These are phyloP conservation scores for Fusarium newnesense DNA, from an alignment of 2,329 filamentous ascomycete genomes.

Conservation along the genomic window DNA sequence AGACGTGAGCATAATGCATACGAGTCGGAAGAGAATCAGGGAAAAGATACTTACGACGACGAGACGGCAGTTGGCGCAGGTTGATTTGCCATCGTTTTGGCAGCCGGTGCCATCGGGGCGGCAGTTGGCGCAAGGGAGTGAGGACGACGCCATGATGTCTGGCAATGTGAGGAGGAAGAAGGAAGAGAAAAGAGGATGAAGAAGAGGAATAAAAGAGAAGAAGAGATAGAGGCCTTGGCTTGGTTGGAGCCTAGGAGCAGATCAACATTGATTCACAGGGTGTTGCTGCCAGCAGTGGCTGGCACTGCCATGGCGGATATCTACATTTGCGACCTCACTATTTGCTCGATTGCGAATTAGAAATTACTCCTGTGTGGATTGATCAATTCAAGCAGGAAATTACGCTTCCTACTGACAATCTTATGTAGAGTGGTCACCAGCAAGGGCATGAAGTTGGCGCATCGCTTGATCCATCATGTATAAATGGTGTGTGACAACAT, in stretches of 20 bases:
- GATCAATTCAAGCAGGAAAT: too few species aligned
- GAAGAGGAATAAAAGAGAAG: rapidly evolving
- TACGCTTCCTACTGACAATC: background rate
- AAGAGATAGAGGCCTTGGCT: rapidly evolving
- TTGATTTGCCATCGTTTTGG: background rate
- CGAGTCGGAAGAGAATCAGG: too few species aligned
- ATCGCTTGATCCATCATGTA: too few species aligned
- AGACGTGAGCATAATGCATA: background rate
- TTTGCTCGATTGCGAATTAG: background rate
- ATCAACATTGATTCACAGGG: background rate
- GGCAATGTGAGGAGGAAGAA: too few species aligned
- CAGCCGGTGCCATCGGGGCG: rapidly evolving
- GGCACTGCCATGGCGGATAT: background rate
- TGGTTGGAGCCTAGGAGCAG: background rate
- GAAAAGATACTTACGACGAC: background rate
- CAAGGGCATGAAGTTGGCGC: too few species aligned
- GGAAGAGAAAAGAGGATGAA: too few species aligned
- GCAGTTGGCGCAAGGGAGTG: background rate
- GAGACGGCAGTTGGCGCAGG: background rate
- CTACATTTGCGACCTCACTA: background rate
- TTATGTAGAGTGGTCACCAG: background rate
- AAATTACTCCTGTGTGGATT: too few species aligned
- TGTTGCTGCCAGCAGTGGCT: background rate
- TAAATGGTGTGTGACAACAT: background rate
- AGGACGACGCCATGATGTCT: background rate